Conservation (phyloP, 1,284 basidiomycete genomes). For the Athelia psychrophila region DNA sequence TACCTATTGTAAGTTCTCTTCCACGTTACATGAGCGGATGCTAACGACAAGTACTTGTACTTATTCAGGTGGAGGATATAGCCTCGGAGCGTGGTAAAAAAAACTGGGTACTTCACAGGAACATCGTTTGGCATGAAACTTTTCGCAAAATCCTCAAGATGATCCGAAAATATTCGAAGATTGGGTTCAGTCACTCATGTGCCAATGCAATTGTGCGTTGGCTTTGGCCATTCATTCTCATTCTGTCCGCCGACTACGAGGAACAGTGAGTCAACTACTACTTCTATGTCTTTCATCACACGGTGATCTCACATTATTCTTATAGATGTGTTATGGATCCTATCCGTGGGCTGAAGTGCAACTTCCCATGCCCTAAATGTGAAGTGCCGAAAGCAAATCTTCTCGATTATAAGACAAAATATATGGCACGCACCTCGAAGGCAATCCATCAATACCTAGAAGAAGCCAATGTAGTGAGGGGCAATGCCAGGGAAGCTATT, state of each 20-base stretch:
- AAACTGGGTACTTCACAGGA: conserved; percentile 20
- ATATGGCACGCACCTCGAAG: conserved; percentile 13
- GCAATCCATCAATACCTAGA: conserved; percentile 12
- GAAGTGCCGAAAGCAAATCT: conserved; percentile 23
- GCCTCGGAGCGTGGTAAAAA: conserved; percentile 11
- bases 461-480: conserved; percentile 6
- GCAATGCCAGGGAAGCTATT: conserved; percentile 12
- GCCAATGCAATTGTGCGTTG: conserved; percentile 11
- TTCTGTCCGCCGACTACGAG: conserved; percentile 30
- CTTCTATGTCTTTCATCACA: background rate
- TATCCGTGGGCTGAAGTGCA: conserved; percentile 24
- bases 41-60: background rate
- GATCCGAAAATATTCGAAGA: conserved; percentile 10
- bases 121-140: conserved; percentile 24
- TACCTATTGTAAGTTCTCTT: conserved; percentile 36
- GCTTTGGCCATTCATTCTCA: conserved; percentile 25
- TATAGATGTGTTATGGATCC: conserved; percentile 24
- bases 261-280: conserved; percentile 29
- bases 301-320: background rate
- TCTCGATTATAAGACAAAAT: conserved; percentile 13
- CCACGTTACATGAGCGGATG: conserved; percentile 31
- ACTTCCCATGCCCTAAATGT: conserved; percentile 32
- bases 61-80: conserved; percentile 12
- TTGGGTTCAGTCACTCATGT: conserved; percentile 16
- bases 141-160: conserved; percentile 19